Evolutionary conservation across 805 yeast species (phyloP), one percentile per base, ranked within the genome.

Genomic region (Scheffersomyces amazonensis): DNA sequence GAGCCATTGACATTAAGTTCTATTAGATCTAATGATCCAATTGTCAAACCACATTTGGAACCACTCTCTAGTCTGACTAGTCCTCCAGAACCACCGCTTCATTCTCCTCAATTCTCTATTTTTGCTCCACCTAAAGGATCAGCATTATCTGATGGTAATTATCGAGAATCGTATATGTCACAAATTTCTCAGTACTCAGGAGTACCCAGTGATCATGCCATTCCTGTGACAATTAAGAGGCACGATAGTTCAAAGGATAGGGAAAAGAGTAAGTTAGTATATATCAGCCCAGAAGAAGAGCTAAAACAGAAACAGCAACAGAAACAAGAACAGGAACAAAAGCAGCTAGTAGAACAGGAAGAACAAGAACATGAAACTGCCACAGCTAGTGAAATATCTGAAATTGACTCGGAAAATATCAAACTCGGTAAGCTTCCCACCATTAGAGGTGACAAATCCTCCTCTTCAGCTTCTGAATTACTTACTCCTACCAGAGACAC

Each of bases 171-270:
- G 3, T 39, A 45, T 22, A 42, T 50, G 36, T 53, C 58, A 2
- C 37, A 44, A 5, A 28, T 52, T 12, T 54, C 60, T 2, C 56
- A 49, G 15, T 53, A 50, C 32, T 54, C 62, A 3, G 61, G 46
- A 8, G 39, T 42, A 16, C 45, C 37, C 5, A 47, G 46, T 17
- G 44, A 38, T 13, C 53, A 53, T 24, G 55, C 56, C 11, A 24
- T 40, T 8, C 41, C 37, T 12, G 21, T 40, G 2, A 36, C 35
- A 5, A 24, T 40, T n/a, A 16, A 15, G 5, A 30, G 41, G 25
- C 44, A 40, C 21, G 44, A 40, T 25, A 32, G 34, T 9, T 27
- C 31, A 1, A 40, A 32, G 15, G 27, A 19, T 12, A 36, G 6
- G n/a, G 30, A 27, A 27, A n/a, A 27, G 30, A 27, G 30, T 27